Evolutionary conservation across 2,329 filamentous ascomycete species (phyloP), one percentile per base, ranked within the genome.

Genomic region (Penicillium sp.): DNA sequence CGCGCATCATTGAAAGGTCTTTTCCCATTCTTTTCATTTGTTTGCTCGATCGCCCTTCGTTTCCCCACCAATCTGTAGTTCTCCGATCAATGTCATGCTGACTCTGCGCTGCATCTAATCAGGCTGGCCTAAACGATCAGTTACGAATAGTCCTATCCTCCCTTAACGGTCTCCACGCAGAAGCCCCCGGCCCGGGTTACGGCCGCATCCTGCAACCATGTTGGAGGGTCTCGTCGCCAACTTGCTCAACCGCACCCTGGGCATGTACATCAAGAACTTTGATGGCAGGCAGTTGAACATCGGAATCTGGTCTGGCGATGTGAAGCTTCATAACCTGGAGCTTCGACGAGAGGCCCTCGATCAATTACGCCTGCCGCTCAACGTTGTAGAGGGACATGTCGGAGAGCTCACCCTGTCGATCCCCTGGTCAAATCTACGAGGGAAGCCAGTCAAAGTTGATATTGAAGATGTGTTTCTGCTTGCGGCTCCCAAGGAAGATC

Each of bases 201-300:
- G 85, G 79, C 82, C 76, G 67, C 67, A 69, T 61, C 62, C 69
- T 69, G 69, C 74, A 77, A 78, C 69, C 64, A 98, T 99, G 93
- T 82, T 99, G 75, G 93, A 98, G 80, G 88, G 90, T 61, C 79
- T 99, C 61, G 93, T 97, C 57, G 89, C 93, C 63, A 94, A 91
- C 73, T 79, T 99, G 76, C 84, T 99, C 62, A 98, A 98, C 77
- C 87, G 94, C 76, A 97, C 98, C 74, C 75, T 99, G 81, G 94
- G 93, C 79, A 95, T 97, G 86, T 98, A 98, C 72, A 90, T 99
- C 72, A 90, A 95, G 79, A 97, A 98, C 73, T 98, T 99, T 69
- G 93, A 99, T 71, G 88, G 93, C 47, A 86, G 88, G 64, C 93
- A 98, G 75, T 80, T 99, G 58, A 98, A 98, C 68, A 90, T 98